Evolutionary conservation across 2,329 filamentous ascomycete species (phyloP).

Genomic region (Ceratocystis eucalypticola): DNA sequence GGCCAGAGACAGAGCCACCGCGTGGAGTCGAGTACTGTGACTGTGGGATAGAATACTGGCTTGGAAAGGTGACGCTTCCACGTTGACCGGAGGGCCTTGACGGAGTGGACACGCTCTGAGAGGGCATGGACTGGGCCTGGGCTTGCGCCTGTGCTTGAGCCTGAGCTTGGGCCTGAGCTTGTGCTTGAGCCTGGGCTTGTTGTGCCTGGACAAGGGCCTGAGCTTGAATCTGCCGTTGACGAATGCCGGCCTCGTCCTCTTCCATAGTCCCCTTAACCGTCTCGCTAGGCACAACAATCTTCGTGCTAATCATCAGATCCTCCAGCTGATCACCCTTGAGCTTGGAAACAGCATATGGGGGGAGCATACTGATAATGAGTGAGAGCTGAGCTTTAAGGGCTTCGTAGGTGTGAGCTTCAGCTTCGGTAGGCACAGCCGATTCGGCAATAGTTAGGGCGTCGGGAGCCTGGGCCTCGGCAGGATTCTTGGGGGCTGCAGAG

Average conservation of each 20-base stretch:
- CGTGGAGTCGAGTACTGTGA: constrained; percentile 13
- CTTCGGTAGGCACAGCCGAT: constrained; percentile 51
- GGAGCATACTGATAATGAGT: constrained; percentile 59
- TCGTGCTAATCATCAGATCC: constrained; percentile 68
- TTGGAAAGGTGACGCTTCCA: constrained; percentile 30
- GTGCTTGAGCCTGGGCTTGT: constrained; percentile 22
- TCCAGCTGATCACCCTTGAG: constrained; percentile 75
- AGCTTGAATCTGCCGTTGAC: constrained; percentile 35
- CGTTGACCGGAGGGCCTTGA: constrained; percentile 8
- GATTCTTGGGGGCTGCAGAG: constrained; percentile 47
- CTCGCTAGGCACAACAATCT: constrained; percentile 57
- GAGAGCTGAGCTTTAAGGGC: constrained; percentile 61
- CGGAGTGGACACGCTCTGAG: constrained; percentile 4
- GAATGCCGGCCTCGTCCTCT: constrained; percentile 56
- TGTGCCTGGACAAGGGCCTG: constrained; percentile 17
- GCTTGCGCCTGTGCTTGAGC: constrained; percentile 9
- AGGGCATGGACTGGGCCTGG: constrained; percentile 2
- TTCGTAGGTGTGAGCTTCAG: constrained; percentile 51
- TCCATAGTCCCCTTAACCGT: constrained; percentile 71
- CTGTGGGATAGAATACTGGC: constrained; percentile 27
- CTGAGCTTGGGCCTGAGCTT: constrained; percentile 1
- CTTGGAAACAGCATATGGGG: constrained; percentile 75
- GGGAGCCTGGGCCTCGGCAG: constrained; percentile 48
- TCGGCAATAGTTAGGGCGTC: constrained; percentile 56
- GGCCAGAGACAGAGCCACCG: constrained; percentile 5